A percentile compares a stretch with the other conserved stretches of the same genome.
phyloP scores from a whole-genome alignment of 306 rosid genomes.

The Acacia melanoxylon region DNA sequence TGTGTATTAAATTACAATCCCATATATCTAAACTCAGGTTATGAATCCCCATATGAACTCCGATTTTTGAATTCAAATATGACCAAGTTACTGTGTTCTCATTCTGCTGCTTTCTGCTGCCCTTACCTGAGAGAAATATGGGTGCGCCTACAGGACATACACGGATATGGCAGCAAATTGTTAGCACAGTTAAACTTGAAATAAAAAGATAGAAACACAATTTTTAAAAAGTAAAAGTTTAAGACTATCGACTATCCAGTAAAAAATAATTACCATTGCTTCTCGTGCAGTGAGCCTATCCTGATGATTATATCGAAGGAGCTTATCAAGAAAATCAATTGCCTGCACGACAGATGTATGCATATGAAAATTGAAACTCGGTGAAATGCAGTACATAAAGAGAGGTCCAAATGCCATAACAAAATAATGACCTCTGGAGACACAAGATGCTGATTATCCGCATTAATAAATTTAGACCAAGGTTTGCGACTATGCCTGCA shows the following conservation, averaged over 20 bases:
- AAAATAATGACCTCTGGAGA: conserved; percentile 82
- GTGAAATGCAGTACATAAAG: background rate
- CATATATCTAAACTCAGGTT: conserved; percentile 35
- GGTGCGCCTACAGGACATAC: conserved; percentile 63
- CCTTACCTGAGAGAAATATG: conserved; percentile 88
- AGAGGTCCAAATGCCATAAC: conserved; percentile 2
- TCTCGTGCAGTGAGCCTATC: conserved; percentile 95
- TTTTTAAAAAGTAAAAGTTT: background rate
- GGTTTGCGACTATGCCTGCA: conserved; percentile 99
- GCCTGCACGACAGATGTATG: conserved; percentile 51
- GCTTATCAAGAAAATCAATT: conserved; percentile 96
- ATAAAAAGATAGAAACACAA: background rate
- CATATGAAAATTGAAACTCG: background rate
- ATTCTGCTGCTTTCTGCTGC: conserved; percentile 95
- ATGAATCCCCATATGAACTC: conserved; percentile 32
- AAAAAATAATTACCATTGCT: conserved; percentile 71
- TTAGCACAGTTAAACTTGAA: background rate
- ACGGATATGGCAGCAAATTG: background rate
- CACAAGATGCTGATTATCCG: conserved; percentile 95
- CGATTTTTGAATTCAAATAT: conserved; percentile 30
- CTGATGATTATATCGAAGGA: conserved; percentile 93
- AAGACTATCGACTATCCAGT: background rate
- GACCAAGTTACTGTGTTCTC: conserved; percentile 58
- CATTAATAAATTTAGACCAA: conserved; percentile 89
- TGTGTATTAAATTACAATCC: conserved; percentile 47